A percentile compares a stretch with the other conserved stretches of the same genome.
These are phyloP conservation scores for Zhuliangozyma parablackwelliae DNA, from an alignment of 1,139 yeast species.

Conservation along the genomic window DNA sequence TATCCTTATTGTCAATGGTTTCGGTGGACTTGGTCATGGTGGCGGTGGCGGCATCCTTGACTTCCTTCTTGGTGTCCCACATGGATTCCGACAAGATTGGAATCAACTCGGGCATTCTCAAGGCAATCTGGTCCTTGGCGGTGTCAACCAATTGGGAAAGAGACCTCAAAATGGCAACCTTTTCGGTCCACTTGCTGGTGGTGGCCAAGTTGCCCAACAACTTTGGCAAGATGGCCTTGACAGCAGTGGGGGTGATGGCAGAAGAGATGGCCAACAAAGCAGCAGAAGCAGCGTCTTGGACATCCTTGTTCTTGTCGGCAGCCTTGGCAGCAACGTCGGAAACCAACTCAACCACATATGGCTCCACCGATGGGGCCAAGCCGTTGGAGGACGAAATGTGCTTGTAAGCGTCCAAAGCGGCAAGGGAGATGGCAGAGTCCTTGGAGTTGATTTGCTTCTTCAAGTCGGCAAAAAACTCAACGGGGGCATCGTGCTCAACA, in stretches of 20 bases:
- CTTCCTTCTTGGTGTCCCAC: constrained; percentile 99
- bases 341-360: constrained; percentile 78
- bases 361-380: constrained; percentile 90
- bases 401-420: constrained; percentile 78
- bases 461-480: constrained; percentile 76
- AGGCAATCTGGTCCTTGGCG: constrained; percentile 93
- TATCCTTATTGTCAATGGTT: constrained; percentile 99
- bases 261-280: constrained; percentile 76
- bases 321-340: constrained; percentile 67
- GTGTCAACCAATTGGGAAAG: constrained; percentile 85
- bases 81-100: constrained; percentile 98
- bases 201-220: constrained; percentile 62
- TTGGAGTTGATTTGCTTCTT: constrained; percentile 74
- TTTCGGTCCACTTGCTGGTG: constrained; percentile 97
- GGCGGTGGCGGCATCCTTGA: constrained; percentile 91
- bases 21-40: constrained; percentile 96
- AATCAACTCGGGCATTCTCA: constrained; percentile 98
- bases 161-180: constrained; percentile 84
- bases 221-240: constrained; percentile 85
- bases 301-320: constrained; percentile 85
- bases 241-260: constrained; percentile 87
- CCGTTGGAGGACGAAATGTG: constrained; percentile 82
- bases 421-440: constrained; percentile 55
- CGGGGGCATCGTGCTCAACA: constrained; percentile 98
- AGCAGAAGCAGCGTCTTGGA: constrained; percentile 63